These are phyloP conservation scores for Elongisporangium anandrum DNA, from an alignment of 352 stramenopile species.

Conservation along the genomic window DNA sequence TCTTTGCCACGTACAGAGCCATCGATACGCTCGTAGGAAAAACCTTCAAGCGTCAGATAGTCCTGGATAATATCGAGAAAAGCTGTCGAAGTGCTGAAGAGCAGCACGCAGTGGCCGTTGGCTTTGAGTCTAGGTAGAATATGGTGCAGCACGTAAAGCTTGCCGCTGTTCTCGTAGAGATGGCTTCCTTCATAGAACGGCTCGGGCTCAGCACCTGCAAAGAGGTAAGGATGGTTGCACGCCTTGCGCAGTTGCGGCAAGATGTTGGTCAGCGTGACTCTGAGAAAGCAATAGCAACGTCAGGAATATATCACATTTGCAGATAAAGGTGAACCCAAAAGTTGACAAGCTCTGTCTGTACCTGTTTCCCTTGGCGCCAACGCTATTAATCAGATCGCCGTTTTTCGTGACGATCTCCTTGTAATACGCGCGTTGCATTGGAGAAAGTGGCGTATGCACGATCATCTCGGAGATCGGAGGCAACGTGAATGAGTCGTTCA, in stretches of 20 bases:
- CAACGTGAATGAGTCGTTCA: slow-evolving; percentile 62
- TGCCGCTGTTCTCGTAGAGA: slow-evolving; percentile 74
- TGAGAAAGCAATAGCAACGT: slow-evolving; percentile 5
- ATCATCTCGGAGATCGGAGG: slow-evolving; percentile 73
- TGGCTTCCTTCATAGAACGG: slow-evolving; percentile 70
- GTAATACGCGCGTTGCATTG: slow-evolving; percentile 81
- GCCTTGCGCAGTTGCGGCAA: slow-evolving; percentile 91
- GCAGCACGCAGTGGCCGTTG: slow-evolving; percentile 79
- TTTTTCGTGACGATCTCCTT: slow-evolving; percentile 75
- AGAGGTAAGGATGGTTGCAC: slow-evolving; percentile 91
- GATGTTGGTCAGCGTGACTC: slow-evolving; percentile 94
- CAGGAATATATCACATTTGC: not conserved
- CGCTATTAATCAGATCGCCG: slow-evolving; percentile 42
- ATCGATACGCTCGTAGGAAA: slow-evolving; percentile 78
- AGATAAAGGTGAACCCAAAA: slow-evolving; percentile 1
- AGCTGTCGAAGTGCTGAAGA: slow-evolving; percentile 74
- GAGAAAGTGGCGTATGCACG: slow-evolving; percentile 67
- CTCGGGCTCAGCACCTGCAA: slow-evolving; percentile 74
- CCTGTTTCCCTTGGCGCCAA: slow-evolving; percentile 15
- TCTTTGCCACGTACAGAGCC: slow-evolving; percentile 73
- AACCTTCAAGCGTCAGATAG: slow-evolving; percentile 66
- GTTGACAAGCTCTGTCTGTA: slow-evolving; percentile 1
- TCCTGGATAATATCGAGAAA: slow-evolving; percentile 84
- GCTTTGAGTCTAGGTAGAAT: slow-evolving; percentile 71
- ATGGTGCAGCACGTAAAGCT: slow-evolving; percentile 84